Evolutionary conservation across 2,329 filamentous ascomycete genomes (phyloP).

Genomic region (Diaporthe capsici): DNA sequence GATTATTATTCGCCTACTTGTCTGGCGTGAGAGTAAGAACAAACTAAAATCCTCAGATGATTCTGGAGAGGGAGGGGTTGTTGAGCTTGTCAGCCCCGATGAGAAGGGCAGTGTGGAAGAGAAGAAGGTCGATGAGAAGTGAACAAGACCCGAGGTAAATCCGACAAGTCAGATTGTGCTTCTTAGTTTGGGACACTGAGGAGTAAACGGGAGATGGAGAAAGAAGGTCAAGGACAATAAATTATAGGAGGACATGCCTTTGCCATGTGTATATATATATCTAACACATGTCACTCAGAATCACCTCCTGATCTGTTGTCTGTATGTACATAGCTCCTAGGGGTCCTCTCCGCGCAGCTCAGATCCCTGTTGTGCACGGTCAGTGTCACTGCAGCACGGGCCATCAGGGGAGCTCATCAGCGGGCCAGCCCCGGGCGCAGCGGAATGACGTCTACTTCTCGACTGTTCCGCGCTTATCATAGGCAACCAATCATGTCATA

Average conservation of each 20-base stretch:
- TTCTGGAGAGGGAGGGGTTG: neutral
- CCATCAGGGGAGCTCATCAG: neutral
- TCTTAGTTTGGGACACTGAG: neutral
- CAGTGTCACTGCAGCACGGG: neutral
- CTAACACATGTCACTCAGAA: neutral
- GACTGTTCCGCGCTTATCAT: neutral
- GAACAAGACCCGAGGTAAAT: neutral
- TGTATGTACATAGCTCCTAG: neutral
- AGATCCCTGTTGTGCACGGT: neutral
- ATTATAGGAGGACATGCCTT: neutral
- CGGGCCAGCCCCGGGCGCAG: neutral
- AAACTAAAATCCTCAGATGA: neutral
- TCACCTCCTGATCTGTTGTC: neutral
- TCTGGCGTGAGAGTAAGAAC: neutral
- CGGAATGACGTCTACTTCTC: conserved; percentile 26
- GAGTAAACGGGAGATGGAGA: neutral
- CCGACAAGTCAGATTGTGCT: neutral
- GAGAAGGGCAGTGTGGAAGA: neutral
- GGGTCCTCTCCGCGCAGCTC: neutral
- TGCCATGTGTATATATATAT: neutral
- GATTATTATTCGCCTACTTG: conserved; percentile 1
- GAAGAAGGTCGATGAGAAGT: neutral
- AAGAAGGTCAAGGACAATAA: neutral
- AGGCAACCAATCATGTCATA: conserved; percentile 3
- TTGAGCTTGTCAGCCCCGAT: conserved; percentile 11